Evolutionary conservation across 164 flowering plant species (phyloP).

Genomic region (Umbellularia californica): DNA sequence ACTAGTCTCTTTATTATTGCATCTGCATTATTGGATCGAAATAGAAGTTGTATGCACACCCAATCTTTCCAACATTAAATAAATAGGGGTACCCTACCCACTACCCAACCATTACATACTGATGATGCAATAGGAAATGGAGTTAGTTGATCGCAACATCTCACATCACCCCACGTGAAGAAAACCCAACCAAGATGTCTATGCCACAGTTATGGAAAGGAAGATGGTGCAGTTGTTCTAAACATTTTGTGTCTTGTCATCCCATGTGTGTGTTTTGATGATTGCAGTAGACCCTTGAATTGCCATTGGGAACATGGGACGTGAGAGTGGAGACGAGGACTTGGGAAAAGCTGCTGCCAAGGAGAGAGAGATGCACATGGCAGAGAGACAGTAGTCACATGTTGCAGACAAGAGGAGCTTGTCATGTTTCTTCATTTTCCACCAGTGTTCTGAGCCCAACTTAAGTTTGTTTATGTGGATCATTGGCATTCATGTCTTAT

Average conservation of each 20-base stretch:
- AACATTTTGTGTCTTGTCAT: background rate
- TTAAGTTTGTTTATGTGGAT: background rate
- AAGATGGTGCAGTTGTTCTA: background rate
- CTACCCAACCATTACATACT: background rate
- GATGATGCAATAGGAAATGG: background rate
- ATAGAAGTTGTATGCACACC: background rate
- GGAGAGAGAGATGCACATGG: conserved; percentile 2
- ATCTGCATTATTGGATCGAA: too few species aligned
- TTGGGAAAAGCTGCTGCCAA: conserved; percentile 2
- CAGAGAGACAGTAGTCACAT: background rate
- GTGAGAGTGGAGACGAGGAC: background rate
- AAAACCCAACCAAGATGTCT: background rate
- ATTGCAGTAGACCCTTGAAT: background rate
- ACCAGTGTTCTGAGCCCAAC: background rate
- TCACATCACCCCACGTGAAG: background rate
- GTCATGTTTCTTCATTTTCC: background rate
- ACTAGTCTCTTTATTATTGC: too few species aligned
- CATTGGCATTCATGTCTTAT: background rate
- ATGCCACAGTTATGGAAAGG: background rate
- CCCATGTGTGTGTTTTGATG: background rate
- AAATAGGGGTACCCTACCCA: too few species aligned
- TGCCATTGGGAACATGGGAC: background rate
- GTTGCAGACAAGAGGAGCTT: conserved; percentile 4
- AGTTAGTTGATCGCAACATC: background rate
- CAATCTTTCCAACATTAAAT: background rate